Conservation (phyloP, 352 stramenopile species). For the Phytophthora pluvialis region DNA sequence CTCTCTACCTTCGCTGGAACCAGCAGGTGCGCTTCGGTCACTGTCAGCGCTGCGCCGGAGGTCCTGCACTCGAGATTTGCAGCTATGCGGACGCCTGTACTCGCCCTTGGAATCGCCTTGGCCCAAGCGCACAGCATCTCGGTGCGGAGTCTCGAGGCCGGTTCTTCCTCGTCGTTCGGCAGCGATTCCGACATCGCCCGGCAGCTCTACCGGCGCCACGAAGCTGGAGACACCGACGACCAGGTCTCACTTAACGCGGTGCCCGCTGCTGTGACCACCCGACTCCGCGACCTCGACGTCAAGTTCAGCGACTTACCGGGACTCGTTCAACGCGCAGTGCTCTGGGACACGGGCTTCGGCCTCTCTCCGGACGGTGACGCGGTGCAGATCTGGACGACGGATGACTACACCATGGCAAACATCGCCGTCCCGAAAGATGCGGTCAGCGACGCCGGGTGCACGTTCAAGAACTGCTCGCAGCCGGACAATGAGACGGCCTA, state of each 20-base stretch:
- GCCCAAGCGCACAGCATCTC: too few relatives aligned
- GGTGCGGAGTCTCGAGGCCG: neutral
- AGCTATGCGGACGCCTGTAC: neutral
- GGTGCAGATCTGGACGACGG: conserved; percentile 30
- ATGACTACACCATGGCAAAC: conserved; percentile 30
- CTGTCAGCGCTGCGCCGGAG: too few relatives aligned
- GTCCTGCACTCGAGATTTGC: neutral
- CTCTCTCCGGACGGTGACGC: conserved; percentile 20
- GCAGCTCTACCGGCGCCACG: conserved; percentile 39
- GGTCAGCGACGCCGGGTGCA: conserved; percentile 21
- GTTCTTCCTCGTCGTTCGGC: conserved; percentile 26
- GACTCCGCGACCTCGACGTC: conserved; percentile 21
- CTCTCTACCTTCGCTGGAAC: conserved; percentile 2
- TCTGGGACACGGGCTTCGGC: conserved; percentile 47
- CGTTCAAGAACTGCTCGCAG: conserved; percentile 34
- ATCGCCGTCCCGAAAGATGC: conserved; percentile 29
- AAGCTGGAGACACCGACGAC: conserved; percentile 8
- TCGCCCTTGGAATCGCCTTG: too few relatives aligned
- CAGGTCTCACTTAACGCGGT: conserved; percentile 17
- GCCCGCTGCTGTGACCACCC: conserved; percentile 10
- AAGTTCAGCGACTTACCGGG: conserved; percentile 29
- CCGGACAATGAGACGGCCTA: conserved; percentile 19
- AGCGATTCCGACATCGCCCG: conserved; percentile 40
- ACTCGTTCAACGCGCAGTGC: conserved; percentile 39
- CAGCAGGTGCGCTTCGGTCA: neutral